These are phyloP conservation scores for Dendrocalamus sinicus DNA, from an alignment of 176 grass and related monocot species.

Conservation along the genomic window DNA sequence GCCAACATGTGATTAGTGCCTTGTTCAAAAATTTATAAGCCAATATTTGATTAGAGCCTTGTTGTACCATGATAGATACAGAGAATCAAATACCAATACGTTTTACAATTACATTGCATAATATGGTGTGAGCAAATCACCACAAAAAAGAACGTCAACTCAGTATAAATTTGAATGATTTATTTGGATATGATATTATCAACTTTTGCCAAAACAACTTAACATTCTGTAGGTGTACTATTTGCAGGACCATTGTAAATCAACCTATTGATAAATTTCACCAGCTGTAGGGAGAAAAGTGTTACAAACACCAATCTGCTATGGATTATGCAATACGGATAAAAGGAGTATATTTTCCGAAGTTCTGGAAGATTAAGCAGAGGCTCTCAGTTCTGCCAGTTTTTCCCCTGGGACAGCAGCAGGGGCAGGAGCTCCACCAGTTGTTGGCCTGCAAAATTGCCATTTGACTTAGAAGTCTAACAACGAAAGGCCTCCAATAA, in stretches of 20 bases:
- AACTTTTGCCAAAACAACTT: neutral
- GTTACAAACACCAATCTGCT: slow-evolving; percentile 11
- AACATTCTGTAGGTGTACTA: neutral
- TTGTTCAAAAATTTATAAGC: too few relatives aligned
- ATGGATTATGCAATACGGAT: neutral
- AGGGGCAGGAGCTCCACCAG: slow-evolving; percentile 64
- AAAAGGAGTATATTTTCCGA: neutral
- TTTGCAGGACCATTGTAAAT: neutral
- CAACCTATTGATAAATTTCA: neutral
- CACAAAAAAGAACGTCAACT: neutral
- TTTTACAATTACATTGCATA: neutral
- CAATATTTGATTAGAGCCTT: neutral
- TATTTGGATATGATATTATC: neutral
- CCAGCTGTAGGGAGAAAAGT: neutral
- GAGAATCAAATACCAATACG: neutral
- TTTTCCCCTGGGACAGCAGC: slow-evolving; percentile 36
- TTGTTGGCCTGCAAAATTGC: slow-evolving; percentile 70
- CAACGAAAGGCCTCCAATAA: neutral
- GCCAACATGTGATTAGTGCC: neutral
- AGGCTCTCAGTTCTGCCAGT: slow-evolving; percentile 38
- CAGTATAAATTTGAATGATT: neutral
- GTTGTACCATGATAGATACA: neutral
- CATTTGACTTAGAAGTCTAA: neutral
- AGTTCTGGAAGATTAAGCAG: slow-evolving; percentile 36
- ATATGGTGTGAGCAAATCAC: neutral